These are phyloP conservation scores for Colletotrichum endophyticum DNA, from an alignment of 2,329 filamentous ascomycete genomes.

Conservation along the genomic window DNA sequence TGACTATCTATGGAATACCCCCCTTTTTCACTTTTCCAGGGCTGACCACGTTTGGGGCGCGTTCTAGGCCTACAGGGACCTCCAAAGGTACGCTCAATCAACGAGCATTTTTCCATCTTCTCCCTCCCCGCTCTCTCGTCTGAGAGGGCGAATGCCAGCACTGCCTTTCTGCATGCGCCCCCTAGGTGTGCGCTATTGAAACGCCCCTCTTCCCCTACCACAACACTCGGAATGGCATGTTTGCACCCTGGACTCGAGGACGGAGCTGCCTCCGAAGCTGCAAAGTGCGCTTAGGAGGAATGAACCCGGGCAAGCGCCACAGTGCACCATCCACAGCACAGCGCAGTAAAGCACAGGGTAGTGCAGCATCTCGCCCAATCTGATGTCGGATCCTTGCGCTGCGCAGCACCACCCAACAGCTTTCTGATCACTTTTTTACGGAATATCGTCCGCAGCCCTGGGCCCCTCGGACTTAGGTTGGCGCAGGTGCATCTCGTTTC, in stretches of 20 bases:
- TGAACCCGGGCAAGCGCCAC: neutral
- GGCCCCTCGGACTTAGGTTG: neutral
- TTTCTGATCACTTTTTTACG: neutral
- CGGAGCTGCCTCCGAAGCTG: conserved; percentile 19
- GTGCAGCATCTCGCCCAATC: neutral
- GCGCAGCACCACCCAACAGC: neutral
- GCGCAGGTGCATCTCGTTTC: neutral
- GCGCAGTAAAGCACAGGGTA: neutral
- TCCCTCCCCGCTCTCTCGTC: neutral
- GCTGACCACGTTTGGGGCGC: conserved; percentile 18
- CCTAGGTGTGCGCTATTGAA: neutral
- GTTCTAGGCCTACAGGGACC: conserved; percentile 42
- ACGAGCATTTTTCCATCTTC: conserved; percentile 6
- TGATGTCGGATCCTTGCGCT: neutral
- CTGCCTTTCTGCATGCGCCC: neutral
- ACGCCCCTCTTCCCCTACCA: neutral
- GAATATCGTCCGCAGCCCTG: neutral
- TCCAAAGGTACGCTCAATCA: conserved; percentile 31
- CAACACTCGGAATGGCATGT: conserved; percentile 13
- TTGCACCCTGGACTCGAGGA: conserved; percentile 1
- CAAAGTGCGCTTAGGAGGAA: neutral
- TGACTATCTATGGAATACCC: neutral
- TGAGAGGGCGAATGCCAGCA: neutral
- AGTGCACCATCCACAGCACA: neutral
- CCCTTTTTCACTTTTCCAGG: neutral